phyloP scores from a whole-genome alignment of 2,329 filamentous ascomycete species.

The Ophiostoma novo-ulmi region DNA sequence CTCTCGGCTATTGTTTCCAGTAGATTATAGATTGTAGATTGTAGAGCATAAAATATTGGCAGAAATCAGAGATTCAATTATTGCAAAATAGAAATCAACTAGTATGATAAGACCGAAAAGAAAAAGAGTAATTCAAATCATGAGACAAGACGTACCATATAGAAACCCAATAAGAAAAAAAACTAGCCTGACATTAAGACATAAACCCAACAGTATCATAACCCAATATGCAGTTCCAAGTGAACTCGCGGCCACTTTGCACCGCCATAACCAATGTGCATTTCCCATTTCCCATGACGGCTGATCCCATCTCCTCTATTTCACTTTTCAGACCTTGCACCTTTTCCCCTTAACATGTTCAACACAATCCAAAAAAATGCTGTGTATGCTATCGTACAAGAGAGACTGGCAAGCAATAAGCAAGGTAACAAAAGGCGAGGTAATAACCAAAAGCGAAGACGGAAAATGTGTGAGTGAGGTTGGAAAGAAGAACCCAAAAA shows the following conservation, averaged over 20 bases:
- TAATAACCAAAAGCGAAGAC: background rate
- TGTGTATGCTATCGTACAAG: background rate
- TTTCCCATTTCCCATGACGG: background rate
- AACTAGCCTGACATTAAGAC: background rate
- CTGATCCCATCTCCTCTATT: no score
- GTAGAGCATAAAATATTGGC: background rate
- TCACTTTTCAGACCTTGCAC: no score
- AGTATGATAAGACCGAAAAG: background rate
- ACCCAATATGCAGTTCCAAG: background rate
- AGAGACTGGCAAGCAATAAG: background rate
- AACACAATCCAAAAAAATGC: background rate
- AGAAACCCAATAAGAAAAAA: background rate
- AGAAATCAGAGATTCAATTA: background rate
- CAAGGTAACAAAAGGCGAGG: background rate
- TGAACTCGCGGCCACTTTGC: background rate
- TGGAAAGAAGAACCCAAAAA: background rate
- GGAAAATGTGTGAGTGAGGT: background rate
- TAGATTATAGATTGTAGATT: no score
- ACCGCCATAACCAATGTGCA: background rate
- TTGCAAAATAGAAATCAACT: background rate
- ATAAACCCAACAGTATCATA: background rate
- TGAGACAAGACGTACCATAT: background rate
- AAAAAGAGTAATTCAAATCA: background rate
- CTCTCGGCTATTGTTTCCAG: background rate
- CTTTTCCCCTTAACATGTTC: background rate